Percentiles rank a stretch among this genome's conserved stretches.
Conservation (phyloP, 2,329 filamentous ascomycete genomes). For the Colletotrichum theobromicola region DNA sequence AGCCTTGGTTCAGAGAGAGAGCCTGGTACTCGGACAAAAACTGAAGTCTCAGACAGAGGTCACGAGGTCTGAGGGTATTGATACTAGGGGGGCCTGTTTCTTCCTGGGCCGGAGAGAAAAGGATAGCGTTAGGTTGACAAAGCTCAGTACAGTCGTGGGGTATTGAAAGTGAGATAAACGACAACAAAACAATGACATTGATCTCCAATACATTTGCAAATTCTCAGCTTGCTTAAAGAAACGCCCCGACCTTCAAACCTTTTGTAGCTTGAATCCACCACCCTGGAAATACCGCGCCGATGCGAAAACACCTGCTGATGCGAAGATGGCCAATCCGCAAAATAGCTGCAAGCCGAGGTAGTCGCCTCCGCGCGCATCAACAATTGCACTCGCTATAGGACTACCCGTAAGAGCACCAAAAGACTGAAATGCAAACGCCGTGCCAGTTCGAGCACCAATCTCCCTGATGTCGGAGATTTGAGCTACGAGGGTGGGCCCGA, state of each 20-base stretch:
- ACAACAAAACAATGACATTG: not conserved
- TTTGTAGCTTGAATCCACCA: conserved; percentile 36
- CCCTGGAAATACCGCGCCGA: conserved; percentile 38
- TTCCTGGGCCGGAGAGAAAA: not conserved
- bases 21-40: too few relatives aligned
- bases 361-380: conserved; percentile 53
- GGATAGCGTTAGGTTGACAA: not conserved
- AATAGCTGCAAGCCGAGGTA: conserved; percentile 70
- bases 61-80: too few relatives aligned
- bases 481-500: conserved; percentile 68
- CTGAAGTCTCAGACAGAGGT: too few relatives aligned
- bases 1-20: too few relatives aligned
- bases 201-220: not conserved
- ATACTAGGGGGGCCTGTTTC: too few relatives aligned
- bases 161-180: not conserved
- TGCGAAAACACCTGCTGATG: conserved; percentile 31
- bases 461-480: conserved; percentile 74
- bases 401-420: conserved; percentile 70
- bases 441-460: conserved; percentile 72
- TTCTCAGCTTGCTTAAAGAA: not conserved
- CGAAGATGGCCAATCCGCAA: conserved; percentile 55
- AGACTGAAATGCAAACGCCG: conserved; percentile 64
- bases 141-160: not conserved
- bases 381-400: conserved; percentile 70
- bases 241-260: conserved; percentile 27